Evolutionary conservation across 331 rosid species (phyloP).

Genomic region (Prunus yedoensis): DNA sequence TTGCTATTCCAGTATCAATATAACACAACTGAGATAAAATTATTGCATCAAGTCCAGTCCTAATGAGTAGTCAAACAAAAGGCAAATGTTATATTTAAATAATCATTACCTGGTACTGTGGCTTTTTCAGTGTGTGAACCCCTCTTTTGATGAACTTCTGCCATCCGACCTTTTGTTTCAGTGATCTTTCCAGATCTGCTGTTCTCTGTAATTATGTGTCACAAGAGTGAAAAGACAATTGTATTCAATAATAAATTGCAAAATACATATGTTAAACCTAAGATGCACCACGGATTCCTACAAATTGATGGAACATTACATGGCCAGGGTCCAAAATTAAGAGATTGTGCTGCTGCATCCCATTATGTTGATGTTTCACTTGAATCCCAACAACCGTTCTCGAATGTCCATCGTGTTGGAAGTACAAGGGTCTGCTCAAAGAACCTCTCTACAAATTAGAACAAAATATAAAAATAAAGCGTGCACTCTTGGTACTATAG

Average conservation of each 20-base stretch:
- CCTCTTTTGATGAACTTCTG: conserved; percentile 68
- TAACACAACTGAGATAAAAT: conserved; percentile 65
- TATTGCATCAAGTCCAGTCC: conserved; percentile 27
- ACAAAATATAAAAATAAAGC: conserved; percentile 17
- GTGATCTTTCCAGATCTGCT: conserved; percentile 55
- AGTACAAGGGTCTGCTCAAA: conserved; percentile 72
- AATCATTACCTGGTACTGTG: conserved; percentile 67
- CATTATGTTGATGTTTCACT: conserved; percentile 41
- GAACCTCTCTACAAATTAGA: conserved; percentile 24
- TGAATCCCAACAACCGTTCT: conserved; percentile 83
- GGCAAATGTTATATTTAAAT: neutral
- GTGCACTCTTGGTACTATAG: conserved; percentile 4
- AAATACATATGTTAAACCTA: neutral
- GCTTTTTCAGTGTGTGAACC: conserved; percentile 63
- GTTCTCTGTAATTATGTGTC: conserved; percentile 49
- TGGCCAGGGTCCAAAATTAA: conserved; percentile 75
- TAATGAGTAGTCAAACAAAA: conserved; percentile 4
- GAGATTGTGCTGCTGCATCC: conserved; percentile 45
- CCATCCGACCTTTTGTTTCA: conserved; percentile 63
- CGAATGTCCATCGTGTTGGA: conserved; percentile 87
- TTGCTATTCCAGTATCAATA: conserved; percentile 71
- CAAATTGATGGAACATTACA: conserved; percentile 40
- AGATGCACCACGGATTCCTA: conserved; percentile 5
- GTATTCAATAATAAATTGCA: neutral
- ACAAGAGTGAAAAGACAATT: conserved; percentile 20